These are phyloP conservation scores for Suillus tomentosus DNA, from an alignment of 768 basidiomycete genomes.

Conservation along the genomic window DNA sequence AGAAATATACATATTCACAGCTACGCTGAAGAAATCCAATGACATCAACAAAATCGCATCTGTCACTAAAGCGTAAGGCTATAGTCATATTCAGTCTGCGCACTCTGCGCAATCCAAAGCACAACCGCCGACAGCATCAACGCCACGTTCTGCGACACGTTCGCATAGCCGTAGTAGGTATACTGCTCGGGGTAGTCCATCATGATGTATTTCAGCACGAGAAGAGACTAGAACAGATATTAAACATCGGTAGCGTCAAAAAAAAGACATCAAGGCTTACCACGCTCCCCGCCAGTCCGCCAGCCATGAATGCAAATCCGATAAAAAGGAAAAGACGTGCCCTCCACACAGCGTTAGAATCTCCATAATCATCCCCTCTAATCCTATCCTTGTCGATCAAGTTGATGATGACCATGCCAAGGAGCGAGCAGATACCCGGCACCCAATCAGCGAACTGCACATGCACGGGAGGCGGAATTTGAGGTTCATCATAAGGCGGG, in stretches of 20 bases:
- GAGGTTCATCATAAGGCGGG: slow-evolving; percentile 69
- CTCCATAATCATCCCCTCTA: slow-evolving; percentile 78
- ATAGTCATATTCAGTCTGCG: slow-evolving; percentile 90
- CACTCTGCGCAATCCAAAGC: slow-evolving; percentile 90
- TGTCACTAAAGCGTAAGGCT: slow-evolving; percentile 65
- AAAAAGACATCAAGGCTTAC: slow-evolving; percentile 50
- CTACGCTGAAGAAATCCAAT: not conserved
- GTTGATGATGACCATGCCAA: slow-evolving; percentile 92
- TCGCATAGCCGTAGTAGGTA: slow-evolving; percentile 91
- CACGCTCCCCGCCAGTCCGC: slow-evolving; percentile 95
- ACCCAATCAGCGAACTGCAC: slow-evolving; percentile 96
- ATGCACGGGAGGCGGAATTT: slow-evolving; percentile 71
- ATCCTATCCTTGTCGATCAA: slow-evolving; percentile 94
- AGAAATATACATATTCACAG: not conserved
- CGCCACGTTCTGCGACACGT: slow-evolving; percentile 90
- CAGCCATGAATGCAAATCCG: slow-evolving; percentile 97
- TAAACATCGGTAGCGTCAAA: not conserved
- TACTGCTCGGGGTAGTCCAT: slow-evolving; percentile 71
- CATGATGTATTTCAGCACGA: slow-evolving; percentile 89
- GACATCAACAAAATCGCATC: not conserved
- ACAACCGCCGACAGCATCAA: slow-evolving; percentile 85
- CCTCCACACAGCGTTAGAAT: slow-evolving; percentile 85
- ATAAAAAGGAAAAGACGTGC: slow-evolving; percentile 90
- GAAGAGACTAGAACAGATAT: slow-evolving; percentile 58
- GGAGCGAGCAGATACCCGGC: slow-evolving; percentile 89